These are phyloP conservation scores for Didymella sp. DNA, from an alignment of 2,329 filamentous ascomycete species.

Conservation along the genomic window DNA sequence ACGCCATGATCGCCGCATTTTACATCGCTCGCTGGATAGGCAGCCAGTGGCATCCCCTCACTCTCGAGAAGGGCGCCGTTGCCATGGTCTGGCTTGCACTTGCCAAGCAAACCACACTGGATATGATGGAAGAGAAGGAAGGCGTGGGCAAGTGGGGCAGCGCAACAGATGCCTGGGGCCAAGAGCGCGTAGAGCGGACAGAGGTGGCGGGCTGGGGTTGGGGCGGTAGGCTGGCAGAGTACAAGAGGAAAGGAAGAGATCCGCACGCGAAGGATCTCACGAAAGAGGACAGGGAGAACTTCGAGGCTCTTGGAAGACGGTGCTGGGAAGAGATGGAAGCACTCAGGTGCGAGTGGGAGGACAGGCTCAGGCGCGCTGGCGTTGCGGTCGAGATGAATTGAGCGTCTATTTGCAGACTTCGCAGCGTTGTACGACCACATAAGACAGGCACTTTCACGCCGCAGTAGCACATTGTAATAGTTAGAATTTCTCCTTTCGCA, in stretches of 20 bases:
- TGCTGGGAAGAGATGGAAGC: constrained; percentile 77
- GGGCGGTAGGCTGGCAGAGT: constrained; percentile 63
- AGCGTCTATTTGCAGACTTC: not conserved
- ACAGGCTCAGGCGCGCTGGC: constrained; percentile 45
- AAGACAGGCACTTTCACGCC: not conserved
- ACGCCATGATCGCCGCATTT: constrained; percentile 71
- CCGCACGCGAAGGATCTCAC: constrained; percentile 66
- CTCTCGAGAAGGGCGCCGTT: constrained; percentile 77
- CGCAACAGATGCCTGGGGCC: constrained; percentile 65
- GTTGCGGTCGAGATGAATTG: constrained; percentile 48
- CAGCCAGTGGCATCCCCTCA: constrained; percentile 84
- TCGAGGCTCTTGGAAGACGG: constrained; percentile 66
- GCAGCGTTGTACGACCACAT: not conserved
- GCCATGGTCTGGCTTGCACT: constrained; percentile 82
- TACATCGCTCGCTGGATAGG: constrained; percentile 78
- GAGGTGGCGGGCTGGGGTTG: constrained; percentile 87
- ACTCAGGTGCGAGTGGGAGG: constrained; percentile 70
- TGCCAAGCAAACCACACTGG: constrained; percentile 67
- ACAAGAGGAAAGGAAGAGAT: constrained; percentile 62
- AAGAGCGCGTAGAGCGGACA: constrained; percentile 72
- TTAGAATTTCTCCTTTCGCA: not conserved
- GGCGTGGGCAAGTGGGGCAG: constrained; percentile 84
- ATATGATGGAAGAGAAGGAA: constrained; percentile 59
- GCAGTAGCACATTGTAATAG: constrained; percentile 2
- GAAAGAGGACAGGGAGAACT: constrained; percentile 64